Base-by-base conservation (phyloP, 768 basidiomycete genomes). In the Mycena rosella region DNA sequence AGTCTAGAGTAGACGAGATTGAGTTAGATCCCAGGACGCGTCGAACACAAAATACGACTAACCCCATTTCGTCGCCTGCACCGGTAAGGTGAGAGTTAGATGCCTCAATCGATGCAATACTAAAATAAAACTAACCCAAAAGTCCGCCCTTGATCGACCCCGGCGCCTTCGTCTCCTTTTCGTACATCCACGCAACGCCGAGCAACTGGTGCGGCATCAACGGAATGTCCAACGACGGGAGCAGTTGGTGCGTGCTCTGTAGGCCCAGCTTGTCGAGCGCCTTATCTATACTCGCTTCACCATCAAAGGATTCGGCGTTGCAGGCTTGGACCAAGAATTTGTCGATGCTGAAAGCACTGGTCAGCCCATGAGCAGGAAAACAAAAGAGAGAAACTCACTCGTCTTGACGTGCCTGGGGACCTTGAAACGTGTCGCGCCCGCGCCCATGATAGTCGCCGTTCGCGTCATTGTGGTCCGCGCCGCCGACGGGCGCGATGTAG, bases 131-230 rank as follows among this genome's bases (percentile, higher is more conserved):
- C n/a, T n/a, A n/a, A n/a, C n/a, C 84, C 7, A 88, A 71, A 52
- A 83, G 83, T 1, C 87, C 87, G 9, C 87, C 86, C 72, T 84
- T 83, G 15, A 82, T 65, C 2, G 64, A 36, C 38, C n/a, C n/a
- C n/a, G n/a, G n/a, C n/a, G n/a, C n/a, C 38, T 73, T 70, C 48
- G 77, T 78, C 26, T 89, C 81, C 67, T 84, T 83, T 30, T 86
- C 82, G 2, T 87, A 60, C 88, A 91, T 89, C 87, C 89, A 92
- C 6, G 85, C 81, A 1, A 87, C 87, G 10, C 85, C 86, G 55
- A 93, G 86, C 20, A 85, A 80, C 71, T 92, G 89, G 75, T 93
- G 92, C 14, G 91, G 84, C 88, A 93, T 88, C 38, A 93, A 78
- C 0, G 84, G 76, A 27, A 92, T 81, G 18, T 80, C 81, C 85